Conservation (phyloP, 2,329 filamentous ascomycete genomes). For the Sporothrix schenckii region DNA sequence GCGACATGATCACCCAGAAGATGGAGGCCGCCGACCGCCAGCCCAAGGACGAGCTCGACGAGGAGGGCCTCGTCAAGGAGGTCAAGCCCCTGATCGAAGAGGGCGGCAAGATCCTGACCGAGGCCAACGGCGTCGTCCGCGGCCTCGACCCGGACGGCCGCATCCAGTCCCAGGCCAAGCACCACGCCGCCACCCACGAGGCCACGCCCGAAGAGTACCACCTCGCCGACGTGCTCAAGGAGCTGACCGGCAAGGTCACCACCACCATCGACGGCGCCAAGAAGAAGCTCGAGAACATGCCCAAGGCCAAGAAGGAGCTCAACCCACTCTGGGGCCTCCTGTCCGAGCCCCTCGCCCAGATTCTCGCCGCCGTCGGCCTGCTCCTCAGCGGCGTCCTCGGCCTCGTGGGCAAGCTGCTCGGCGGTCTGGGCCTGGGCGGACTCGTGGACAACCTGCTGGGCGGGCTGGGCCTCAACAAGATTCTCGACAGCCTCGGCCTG, state of each 20-base stretch:
- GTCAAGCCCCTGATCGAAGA: constrained; percentile 90
- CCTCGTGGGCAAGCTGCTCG: constrained; percentile 63
- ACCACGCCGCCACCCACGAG: constrained; percentile 72
- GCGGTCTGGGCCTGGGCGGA: constrained; percentile 79
- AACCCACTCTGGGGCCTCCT: constrained; percentile 86
- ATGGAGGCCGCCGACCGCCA: constrained; percentile 60
- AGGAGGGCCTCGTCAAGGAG: constrained; percentile 82
- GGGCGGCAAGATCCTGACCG: constrained; percentile 76
- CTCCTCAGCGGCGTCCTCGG: constrained; percentile 81
- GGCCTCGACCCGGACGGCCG: constrained; percentile 86
- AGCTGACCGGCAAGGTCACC: constrained; percentile 78
- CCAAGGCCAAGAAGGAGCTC: constrained; percentile 90
- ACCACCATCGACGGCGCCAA: constrained; percentile 85
- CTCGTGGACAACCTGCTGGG: constrained; percentile 78
- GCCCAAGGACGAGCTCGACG: constrained; percentile 84
- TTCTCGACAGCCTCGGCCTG: constrained; percentile 74
- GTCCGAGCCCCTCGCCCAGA: constrained; percentile 87
- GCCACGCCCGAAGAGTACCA: constrained; percentile 81
- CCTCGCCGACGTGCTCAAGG: constrained; percentile 82
- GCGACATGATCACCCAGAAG: constrained; percentile 75
- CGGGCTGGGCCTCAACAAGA: constrained; percentile 73
- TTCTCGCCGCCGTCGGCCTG: constrained; percentile 84
- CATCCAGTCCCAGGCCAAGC: constrained; percentile 83
- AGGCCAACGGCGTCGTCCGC: constrained; percentile 84
- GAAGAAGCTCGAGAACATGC: constrained; percentile 89